Conservation (phyloP, 2,329 filamentous ascomycete species). For the Ceratocystis colombiana region DNA sequence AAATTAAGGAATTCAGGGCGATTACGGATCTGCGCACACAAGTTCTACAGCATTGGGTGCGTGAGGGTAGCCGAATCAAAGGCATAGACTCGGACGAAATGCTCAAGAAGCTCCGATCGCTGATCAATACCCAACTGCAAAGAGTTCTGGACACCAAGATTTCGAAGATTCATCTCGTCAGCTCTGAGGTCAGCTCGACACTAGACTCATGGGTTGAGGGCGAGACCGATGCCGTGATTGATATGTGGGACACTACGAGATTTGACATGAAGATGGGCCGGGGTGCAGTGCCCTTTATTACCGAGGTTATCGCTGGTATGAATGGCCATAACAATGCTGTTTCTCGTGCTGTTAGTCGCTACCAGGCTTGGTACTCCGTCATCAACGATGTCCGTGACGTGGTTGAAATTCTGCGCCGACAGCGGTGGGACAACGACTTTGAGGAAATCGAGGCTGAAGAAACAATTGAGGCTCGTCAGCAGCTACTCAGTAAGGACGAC, state of each 20-base stretch:
- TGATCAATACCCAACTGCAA: constrained; percentile 59
- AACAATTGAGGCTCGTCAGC: constrained; percentile 55
- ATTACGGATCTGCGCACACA: constrained; percentile 60
- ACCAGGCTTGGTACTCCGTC: constrained; percentile 62
- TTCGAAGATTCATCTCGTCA: constrained; percentile 53
- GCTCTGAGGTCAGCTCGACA: constrained; percentile 51
- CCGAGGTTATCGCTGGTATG: constrained; percentile 56
- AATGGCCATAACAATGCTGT: constrained; percentile 63
- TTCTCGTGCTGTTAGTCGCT: constrained; percentile 50
- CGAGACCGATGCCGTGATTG: constrained; percentile 40
- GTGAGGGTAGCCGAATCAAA: constrained; percentile 52
- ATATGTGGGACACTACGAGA: constrained; percentile 54
- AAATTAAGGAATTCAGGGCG: constrained; percentile 54
- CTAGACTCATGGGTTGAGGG: constrained; percentile 51
- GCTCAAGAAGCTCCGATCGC: constrained; percentile 55
- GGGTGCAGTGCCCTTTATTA: constrained; percentile 58
- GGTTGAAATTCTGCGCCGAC: constrained; percentile 54
- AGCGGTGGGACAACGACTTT: constrained; percentile 66
- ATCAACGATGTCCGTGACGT: constrained; percentile 57
- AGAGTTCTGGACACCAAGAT: constrained; percentile 54
- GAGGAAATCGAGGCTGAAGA: constrained; percentile 66
- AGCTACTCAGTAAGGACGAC: constrained; percentile 61
- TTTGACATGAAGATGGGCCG: constrained; percentile 55
- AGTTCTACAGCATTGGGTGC: constrained; percentile 65
- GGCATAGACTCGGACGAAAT: constrained; percentile 60